phyloP scores from a whole-genome alignment of 176 grass and related monocot species.

The Tillandsia leiboldiana region DNA sequence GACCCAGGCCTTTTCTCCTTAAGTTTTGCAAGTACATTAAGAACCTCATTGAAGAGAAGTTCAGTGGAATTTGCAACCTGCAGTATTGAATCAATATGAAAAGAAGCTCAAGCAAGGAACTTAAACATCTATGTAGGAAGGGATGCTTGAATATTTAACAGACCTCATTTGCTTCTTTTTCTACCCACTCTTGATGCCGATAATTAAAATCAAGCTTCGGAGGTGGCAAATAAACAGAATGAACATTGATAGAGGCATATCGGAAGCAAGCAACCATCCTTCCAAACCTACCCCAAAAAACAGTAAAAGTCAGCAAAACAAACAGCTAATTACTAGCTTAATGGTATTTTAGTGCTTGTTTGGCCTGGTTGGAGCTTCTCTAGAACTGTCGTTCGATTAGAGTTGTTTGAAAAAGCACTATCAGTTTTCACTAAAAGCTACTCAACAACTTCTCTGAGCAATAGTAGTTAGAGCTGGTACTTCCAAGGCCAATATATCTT shows the following conservation, averaged over 20 bases:
- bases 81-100: constrained; percentile 24
- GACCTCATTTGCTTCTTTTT: constrained; percentile 85
- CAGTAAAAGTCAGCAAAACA: constrained; percentile 16
- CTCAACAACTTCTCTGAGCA: constrained; percentile 4
- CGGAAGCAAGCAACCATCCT: constrained; percentile 89
- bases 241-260: constrained; percentile 80
- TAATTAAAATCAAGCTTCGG: constrained; percentile 89
- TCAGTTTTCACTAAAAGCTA: not conserved
- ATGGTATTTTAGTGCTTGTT: not conserved
- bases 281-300: constrained; percentile 51
- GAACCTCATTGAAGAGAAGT: constrained; percentile 68
- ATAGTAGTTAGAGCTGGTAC: not conserved
- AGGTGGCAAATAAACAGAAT: constrained; percentile 91
- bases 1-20: constrained; percentile 53
- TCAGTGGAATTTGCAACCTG: constrained; percentile 55
- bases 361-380: too few relatives aligned
- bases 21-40: constrained; percentile 56
- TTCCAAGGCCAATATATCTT: too few relatives aligned
- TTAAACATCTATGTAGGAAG: constrained; percentile 6
- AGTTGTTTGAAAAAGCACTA: not conserved
- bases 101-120: constrained; percentile 25
- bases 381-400: not conserved
- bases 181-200: constrained; percentile 94
- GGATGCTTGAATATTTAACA: constrained; percentile 9
- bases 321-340: not conserved